Evolutionary conservation across 306 rosid species (phyloP), one percentile per base, ranked within the genome.

Genomic region (Quercus cerris): DNA sequence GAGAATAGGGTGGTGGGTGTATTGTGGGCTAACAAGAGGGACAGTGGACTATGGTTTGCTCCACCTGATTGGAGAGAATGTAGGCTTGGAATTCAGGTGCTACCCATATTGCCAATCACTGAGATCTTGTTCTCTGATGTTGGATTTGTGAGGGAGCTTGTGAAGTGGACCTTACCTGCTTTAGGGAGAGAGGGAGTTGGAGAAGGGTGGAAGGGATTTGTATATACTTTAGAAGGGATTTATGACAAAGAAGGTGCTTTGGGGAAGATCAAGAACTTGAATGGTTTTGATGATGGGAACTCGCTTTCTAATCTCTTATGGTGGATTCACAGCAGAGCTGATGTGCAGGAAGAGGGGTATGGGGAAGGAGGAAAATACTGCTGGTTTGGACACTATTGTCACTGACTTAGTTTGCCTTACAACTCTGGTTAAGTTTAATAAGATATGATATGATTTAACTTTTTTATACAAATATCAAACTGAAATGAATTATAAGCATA

Each of bases 161-260:
- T 92, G 85, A 75, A 87, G 2, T 94, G 97, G 99, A 88, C 97
- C 0, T 66, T 82, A 56, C 91, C 95, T 55, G 84, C 88, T 83
- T 86, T 94, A 90, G 51, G 70, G 23, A 86, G 93, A 57, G 89
- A 90, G 9, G 97, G 91, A 66, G 95, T 86, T 46, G 94, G 88
- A 31, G 99, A 92, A 86, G 95, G 94, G 2, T 94, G 99, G 99
- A 92, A 90, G 70, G 99, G 99, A 9, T 93, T 94, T 85, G 75
- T 77, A 0, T 88, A 89, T 66, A 86, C 94, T 2, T 67, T 93
- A 84, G 84, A 88, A 81, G 98, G 91, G 19, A 5, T 88, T 76
- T 91, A 83, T 61, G 89, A 91, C 64, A 90, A 80, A 25, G 81
- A 81, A 63, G 72, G 73, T 57, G 97, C 92, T 23, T 51, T 93